These are phyloP conservation scores for Spergularia marina DNA, from an alignment of 148 eudicot genomes.

Conservation along the genomic window DNA sequence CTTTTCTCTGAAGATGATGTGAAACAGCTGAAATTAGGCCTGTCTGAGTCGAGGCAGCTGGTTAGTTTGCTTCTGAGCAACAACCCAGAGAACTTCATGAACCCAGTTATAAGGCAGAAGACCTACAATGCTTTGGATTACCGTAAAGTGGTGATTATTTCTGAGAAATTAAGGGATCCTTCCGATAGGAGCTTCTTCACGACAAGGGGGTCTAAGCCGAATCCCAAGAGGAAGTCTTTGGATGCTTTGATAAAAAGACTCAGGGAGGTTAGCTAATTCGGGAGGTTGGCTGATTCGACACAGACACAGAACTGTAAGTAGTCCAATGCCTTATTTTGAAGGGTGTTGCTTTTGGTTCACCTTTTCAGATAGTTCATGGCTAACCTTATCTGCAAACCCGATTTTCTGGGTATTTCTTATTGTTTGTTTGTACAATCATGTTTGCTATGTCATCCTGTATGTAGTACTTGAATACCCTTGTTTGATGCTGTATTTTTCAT, in stretches of 20 bases:
- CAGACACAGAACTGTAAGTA: slow-evolving; percentile 36
- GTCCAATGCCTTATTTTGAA: slow-evolving; percentile 25
- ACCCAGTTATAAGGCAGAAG: slow-evolving; percentile 87
- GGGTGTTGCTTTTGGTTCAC: slow-evolving; percentile 32
- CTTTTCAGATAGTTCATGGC: slow-evolving; percentile 28
- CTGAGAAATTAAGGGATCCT: slow-evolving; percentile 87
- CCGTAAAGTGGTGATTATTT: slow-evolving; percentile 73
- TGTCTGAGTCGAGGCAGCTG: slow-evolving; percentile 79
- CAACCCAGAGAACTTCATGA: slow-evolving; percentile 85
- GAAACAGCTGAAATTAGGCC: slow-evolving; percentile 56
- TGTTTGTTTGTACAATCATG: slow-evolving; percentile 32
- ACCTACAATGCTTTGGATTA: slow-evolving; percentile 85
- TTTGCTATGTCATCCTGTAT: slow-evolving; percentile 41
- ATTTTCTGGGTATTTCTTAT: slow-evolving; percentile 10
- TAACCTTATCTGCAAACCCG: slow-evolving; percentile 24
- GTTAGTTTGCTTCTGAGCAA: slow-evolving; percentile 80
- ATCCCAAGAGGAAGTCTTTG: slow-evolving; percentile 87
- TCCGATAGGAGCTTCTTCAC: slow-evolving; percentile 81
- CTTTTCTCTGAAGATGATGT: slow-evolving; percentile 70
- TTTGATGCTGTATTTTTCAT: slow-evolving; percentile 35
- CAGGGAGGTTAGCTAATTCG: slow-evolving; percentile 75
- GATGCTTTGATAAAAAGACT: slow-evolving; percentile 85
- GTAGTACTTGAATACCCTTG: slow-evolving; percentile 31
- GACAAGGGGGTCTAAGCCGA: slow-evolving; percentile 69
- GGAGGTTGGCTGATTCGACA: slow-evolving; percentile 64